Evolutionary conservation across 1,284 basidiomycete species (phyloP).

Genomic region (Cutaneotrichosporon cutaneum): DNA sequence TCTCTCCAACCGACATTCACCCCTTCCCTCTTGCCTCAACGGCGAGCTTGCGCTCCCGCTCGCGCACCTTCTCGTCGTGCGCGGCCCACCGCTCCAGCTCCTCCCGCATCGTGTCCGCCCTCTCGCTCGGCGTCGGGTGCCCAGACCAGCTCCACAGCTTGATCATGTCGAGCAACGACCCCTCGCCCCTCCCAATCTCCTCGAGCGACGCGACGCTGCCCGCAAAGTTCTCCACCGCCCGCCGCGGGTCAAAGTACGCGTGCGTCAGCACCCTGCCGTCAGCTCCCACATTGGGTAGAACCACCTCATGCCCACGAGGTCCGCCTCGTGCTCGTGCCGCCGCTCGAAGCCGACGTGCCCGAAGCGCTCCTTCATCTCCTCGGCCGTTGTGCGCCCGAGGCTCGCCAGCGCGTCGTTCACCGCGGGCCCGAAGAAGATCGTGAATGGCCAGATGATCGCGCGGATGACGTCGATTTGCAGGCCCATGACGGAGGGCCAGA

Average conservation of each 20-base stretch:
- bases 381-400: constrained; percentile 69
- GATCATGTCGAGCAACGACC: constrained; percentile 28
- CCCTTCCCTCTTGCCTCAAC: not conserved
- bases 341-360: constrained; percentile 62
- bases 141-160: constrained; percentile 47
- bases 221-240: constrained; percentile 39
- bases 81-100: constrained; percentile 65
- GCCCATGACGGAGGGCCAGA: constrained; percentile 74
- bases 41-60: not conserved
- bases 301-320: constrained; percentile 77
- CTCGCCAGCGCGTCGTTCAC: constrained; percentile 84
- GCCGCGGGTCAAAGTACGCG: constrained; percentile 76
- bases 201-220: constrained; percentile 37
- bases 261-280: constrained; percentile 69
- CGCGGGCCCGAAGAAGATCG: constrained; percentile 84
- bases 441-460: constrained; percentile 77
- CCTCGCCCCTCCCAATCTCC: constrained; percentile 35
- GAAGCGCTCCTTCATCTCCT: constrained; percentile 65
- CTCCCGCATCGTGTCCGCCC: constrained; percentile 60
- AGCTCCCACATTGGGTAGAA: constrained; percentile 23
- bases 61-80: not conserved
- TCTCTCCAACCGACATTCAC: not conserved
- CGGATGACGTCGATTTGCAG: constrained; percentile 71
- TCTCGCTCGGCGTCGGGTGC: constrained; percentile 65
- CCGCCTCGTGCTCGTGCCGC: constrained; percentile 81